Evolutionary conservation across 495 filamentous ascomycete species (phyloP), one percentile per base, ranked within the genome.

Genomic region (Extremus antarcticus): DNA sequence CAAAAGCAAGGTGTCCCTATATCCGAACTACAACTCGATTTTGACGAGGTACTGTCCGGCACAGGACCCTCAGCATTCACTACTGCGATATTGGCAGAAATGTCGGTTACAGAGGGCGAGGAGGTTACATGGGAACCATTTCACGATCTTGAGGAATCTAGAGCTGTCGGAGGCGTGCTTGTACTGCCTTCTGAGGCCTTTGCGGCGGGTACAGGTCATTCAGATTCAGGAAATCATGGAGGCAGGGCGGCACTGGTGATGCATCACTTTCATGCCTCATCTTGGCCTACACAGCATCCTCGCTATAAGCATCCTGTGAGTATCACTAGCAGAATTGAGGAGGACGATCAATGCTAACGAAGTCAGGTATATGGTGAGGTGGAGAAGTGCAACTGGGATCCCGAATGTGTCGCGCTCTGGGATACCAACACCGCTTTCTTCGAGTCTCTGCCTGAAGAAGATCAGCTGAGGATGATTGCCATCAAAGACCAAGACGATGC

Each of bases 61-160:
- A 86, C 82, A 0, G 82, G 81, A 7, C 82, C 82, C 0, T 81
- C 80, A 4, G 81, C 82, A 19, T 86, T 85, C 59, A 83, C 80
- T 43, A 64, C 68, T 13, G 78, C 78, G 16, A 73, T 85, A 25
- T 53, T 86, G 24, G 71, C 69, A n/a, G 78, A 84, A 55, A 81
- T 82, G 75, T 73, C 74, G 20, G 49, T 40, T 25, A 52, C 43
- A 38, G 63, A 53, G 15, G 72, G 71, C 43, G 52, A 61, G 20
- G 46, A 60, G 19, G 67, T 81, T 47, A 70, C 66, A 24, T 82
- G 80, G 78, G 68, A 78, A 47, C 49, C 64, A 22, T 82, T 84
- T 62, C 80, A 83, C 60, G 70, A 79, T 62, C 62, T 85, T 48
- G 63, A 64, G 49, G 79, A 83, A 65, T 78, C 77, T 1, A 79